A percentile compares a stretch with the other conserved stretches of the same genome.
phyloP scores from a whole-genome alignment of 495 filamentous ascomycete genomes.

The Penicillium diatomitis region DNA sequence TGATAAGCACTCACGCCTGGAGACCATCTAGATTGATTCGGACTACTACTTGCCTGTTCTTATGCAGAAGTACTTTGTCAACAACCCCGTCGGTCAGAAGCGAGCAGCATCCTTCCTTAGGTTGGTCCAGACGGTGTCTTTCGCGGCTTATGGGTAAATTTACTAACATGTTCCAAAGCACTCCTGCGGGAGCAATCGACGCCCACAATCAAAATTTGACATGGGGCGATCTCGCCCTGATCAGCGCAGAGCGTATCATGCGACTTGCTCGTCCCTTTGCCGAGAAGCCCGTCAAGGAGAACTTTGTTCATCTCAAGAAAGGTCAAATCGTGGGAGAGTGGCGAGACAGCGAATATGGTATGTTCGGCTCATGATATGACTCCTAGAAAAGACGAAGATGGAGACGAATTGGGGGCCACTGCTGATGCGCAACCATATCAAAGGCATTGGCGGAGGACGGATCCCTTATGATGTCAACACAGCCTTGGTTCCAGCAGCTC shows the following conservation, averaged over 20 bases:
- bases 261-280: slow-evolving; percentile 45
- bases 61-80: slow-evolving; percentile 50
- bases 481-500: slow-evolving; percentile 51
- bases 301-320: slow-evolving; percentile 48
- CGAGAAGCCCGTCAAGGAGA: slow-evolving; percentile 39
- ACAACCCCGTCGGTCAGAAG: slow-evolving; percentile 32
- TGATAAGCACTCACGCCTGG: not conserved
- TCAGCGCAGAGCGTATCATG: slow-evolving; percentile 51
- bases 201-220: slow-evolving; percentile 40
- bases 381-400: not conserved
- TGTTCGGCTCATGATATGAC: too few species aligned
- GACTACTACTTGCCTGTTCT: slow-evolving; percentile 51
- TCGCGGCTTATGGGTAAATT: not conserved
- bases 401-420: too few species aligned
- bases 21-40: slow-evolving; percentile 40
- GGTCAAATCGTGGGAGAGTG: slow-evolving; percentile 52
- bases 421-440: not conserved
- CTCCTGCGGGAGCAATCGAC: slow-evolving; percentile 33
- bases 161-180: slow-evolving; percentile 15
- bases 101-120: slow-evolving; percentile 38
- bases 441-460: slow-evolving; percentile 50
- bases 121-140: slow-evolving; percentile 6
- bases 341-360: slow-evolving; percentile 49
- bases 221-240: slow-evolving; percentile 41
- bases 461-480: slow-evolving; percentile 61